Evolutionary conservation across 805 yeast genomes (phyloP).

Genomic region (Zygosaccharomyces kombuchaensis): DNA sequence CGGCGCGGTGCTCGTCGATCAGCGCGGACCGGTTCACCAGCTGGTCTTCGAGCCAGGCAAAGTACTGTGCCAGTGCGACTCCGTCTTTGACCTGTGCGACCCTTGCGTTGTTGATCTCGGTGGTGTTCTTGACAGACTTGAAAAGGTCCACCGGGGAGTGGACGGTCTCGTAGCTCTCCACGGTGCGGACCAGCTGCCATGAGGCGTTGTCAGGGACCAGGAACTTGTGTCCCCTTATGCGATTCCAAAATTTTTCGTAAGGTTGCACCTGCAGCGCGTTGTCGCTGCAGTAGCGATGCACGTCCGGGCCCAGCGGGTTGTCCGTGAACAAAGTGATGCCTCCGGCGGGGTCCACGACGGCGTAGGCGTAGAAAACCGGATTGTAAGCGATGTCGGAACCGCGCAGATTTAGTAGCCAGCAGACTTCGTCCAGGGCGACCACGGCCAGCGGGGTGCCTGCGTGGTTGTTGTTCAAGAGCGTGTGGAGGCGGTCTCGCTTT

Average conservation of each 20-base stretch:
- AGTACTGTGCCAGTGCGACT: conserved; percentile 63
- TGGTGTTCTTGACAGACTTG: conserved; percentile 71
- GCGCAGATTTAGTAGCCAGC: conserved; percentile 85
- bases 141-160: conserved; percentile 60
- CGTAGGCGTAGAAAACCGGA: conserved; percentile 77
- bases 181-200: conserved; percentile 60
- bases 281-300: conserved; percentile 38
- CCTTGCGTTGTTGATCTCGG: conserved; percentile 68
- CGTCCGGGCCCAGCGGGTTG: conserved; percentile 37
- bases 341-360: conserved; percentile 40
- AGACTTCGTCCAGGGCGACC: conserved; percentile 80
- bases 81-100: conserved; percentile 83
- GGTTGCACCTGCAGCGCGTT: conserved; percentile 46
- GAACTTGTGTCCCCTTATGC: conserved; percentile 41
- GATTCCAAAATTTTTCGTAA: conserved; percentile 58
- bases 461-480: conserved; percentile 33
- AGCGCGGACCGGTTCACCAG: conserved; percentile 39
- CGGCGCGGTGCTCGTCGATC: conserved; percentile 64
- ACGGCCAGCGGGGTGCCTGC: conserved; percentile 48
- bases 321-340: conserved; percentile 53
- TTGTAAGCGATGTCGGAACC: conserved; percentile 77
- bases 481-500: conserved; percentile 50
- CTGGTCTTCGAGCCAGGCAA: conserved; percentile 77
- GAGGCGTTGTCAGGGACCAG: conserved; percentile 55
- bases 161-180: conserved; percentile 41